phyloP scores from a whole-genome alignment of 1,284 basidiomycete species.

The Inonotus obliquus region DNA sequence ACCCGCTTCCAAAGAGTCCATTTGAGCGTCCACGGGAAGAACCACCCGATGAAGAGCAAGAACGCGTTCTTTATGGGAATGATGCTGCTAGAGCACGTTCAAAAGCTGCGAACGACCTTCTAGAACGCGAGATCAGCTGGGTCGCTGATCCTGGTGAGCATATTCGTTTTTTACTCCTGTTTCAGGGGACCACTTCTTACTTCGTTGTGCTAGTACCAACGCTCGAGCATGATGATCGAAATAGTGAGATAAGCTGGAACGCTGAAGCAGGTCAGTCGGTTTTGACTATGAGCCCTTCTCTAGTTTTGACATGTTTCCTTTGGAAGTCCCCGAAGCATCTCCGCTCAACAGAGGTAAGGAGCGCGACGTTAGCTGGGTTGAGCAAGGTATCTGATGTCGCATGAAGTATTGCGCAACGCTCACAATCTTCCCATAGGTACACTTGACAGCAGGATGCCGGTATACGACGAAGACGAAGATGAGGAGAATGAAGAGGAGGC shows the following conservation, averaged over 20 bases:
- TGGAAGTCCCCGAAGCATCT: constrained; percentile 43
- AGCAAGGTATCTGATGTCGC: constrained; percentile 9
- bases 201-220: constrained; percentile 2
- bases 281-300: constrained; percentile 8
- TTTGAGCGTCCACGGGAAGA: constrained; percentile 41
- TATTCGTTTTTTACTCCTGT: not conserved
- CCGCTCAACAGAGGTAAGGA: not conserved
- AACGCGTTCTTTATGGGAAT: constrained; percentile 44
- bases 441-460: constrained; percentile 42
- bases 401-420: not conserved
- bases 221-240: constrained; percentile 10
- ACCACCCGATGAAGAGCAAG: constrained; percentile 49
- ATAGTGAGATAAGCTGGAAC: constrained; percentile 72
- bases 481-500: constrained; percentile 30
- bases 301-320: not conserved
- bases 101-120: constrained; percentile 3
- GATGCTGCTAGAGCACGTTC: not conserved
- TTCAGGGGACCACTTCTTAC: not conserved
- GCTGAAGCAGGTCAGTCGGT: constrained; percentile 55
- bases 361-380: constrained; percentile 15
- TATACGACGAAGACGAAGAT: constrained; percentile 44
- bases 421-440: not conserved
- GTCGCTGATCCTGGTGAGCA: constrained; percentile 60
- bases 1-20: constrained; percentile 61
- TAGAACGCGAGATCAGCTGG: constrained; percentile 69